phyloP scores from a whole-genome alignment of 257 asterid genomes.

The Nicotiana tabacum region DNA sequence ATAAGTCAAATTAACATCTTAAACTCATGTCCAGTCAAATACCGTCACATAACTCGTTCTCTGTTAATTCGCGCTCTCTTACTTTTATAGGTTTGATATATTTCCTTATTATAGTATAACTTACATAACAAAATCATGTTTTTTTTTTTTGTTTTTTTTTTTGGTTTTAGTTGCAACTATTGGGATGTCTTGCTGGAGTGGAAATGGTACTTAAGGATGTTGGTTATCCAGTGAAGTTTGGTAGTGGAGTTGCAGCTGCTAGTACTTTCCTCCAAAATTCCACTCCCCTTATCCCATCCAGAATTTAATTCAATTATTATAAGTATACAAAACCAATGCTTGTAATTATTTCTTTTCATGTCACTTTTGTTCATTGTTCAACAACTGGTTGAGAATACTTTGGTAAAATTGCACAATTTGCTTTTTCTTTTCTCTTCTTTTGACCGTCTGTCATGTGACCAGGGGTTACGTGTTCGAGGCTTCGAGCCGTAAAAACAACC shows the following conservation, averaged over 20 bases:
- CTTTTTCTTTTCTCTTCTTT: neutral
- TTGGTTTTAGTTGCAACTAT: conserved; percentile 71
- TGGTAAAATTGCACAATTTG: neutral
- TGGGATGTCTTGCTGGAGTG: conserved; percentile 97
- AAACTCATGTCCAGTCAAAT: neutral
- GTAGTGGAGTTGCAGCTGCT: conserved; percentile 95
- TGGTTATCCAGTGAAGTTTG: conserved; percentile 87
- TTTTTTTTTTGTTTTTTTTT: conserved; percentile 16
- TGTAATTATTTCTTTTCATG: conserved; percentile 3
- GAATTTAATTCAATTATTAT: conserved; percentile 48
- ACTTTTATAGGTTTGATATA: neutral
- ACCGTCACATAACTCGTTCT: neutral
- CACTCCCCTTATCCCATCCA: conserved; percentile 88
- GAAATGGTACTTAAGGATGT: conserved; percentile 98
- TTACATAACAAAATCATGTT: neutral
- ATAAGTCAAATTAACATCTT: neutral
- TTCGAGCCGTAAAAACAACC: no score
- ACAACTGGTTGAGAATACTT: conserved; percentile 3
- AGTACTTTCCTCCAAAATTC: conserved; percentile 73
- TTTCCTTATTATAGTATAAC: neutral
- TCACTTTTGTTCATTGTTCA: neutral
- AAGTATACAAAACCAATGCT: conserved; percentile 7
- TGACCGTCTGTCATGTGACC: neutral
- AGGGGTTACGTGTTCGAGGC: no score
- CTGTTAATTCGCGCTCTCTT: neutral